Percentiles rank a stretch among this genome's conserved stretches.
Evolutionary conservation across 169 alveolate genomes (phyloP).

Genomic region (Plasmodium coatneyi): DNA sequence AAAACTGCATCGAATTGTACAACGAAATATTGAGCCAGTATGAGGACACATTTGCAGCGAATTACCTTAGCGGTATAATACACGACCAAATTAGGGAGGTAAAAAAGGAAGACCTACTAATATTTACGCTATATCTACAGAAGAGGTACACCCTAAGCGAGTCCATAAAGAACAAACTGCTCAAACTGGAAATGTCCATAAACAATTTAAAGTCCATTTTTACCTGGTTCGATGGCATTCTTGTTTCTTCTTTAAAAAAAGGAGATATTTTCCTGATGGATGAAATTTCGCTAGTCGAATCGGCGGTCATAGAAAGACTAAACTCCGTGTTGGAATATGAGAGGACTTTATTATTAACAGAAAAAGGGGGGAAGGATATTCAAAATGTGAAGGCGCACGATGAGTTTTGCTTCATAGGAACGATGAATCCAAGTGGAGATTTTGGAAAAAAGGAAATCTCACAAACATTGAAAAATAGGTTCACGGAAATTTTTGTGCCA

Average conservation of each 20-base stretch:
- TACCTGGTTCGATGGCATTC: constrained; percentile 99
- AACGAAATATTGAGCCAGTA: constrained; percentile 24
- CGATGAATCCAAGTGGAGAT: constrained; percentile 99
- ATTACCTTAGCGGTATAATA: constrained; percentile 59
- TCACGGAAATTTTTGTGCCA: constrained; percentile 97
- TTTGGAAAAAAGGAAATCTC: constrained; percentile 99
- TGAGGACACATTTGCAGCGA: constrained; percentile 30
- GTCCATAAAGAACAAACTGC: not conserved
- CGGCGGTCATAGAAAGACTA: constrained; percentile 98
- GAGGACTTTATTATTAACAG: constrained; percentile 85
- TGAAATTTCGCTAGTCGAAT: constrained; percentile 99
- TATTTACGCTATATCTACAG: constrained; percentile 34
- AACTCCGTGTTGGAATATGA: constrained; percentile 97
- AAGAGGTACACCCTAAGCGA: constrained; percentile 39
- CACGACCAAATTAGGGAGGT: constrained; percentile 55
- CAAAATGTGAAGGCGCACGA: constrained; percentile 91
- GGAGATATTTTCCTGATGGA: constrained; percentile 97
- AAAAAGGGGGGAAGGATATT: constrained; percentile 82
- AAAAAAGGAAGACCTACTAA: constrained; percentile 46
- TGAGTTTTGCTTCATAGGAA: constrained; percentile 95
- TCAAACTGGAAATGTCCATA: constrained; percentile 28
- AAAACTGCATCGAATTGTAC: constrained; percentile 62
- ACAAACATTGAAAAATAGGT: constrained; percentile 98
- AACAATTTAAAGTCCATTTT: constrained; percentile 87
- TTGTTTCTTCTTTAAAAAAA: constrained; percentile 95